Evolutionary conservation across 495 filamentous ascomycete genomes (phyloP), one percentile per base, ranked within the genome.

Genomic region (Annulohypoxylon stygium): DNA sequence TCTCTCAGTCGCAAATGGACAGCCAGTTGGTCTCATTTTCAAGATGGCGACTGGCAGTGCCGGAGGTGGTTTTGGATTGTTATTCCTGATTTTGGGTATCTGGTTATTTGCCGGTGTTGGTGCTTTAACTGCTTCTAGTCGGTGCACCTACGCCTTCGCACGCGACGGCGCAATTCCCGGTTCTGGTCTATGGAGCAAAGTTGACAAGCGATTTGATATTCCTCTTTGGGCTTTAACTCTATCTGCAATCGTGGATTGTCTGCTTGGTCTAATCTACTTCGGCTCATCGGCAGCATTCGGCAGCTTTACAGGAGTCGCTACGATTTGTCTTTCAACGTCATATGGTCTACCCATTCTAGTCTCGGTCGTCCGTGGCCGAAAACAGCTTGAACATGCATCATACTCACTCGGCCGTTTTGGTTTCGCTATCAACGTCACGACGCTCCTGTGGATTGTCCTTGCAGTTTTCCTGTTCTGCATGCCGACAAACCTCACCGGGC

Each of bases 41-140:
- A 87, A 86, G 60, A 84, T 76, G 0, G 88, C 87, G 23, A 89
- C 88, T n/a, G 88, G 88, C 9, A 86, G 84, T 30, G 80, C 86
- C 16, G 84, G 77, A 14, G 92, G 92, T 20, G 92, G 91, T 2
- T 91, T 95, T 48, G 92, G 87, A 3, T 83, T 95, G 2, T 85
- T 93, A 9, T 90, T 93, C 76, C 82, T 94, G 4, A 87, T 94
- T 65, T 85, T 94, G 25, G 88, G 91, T 4, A 90, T 94, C 58
- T 81, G 86, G 45, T 83, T 90, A 71, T 90, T 90, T 69, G 87
- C 87, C 11, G 88, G 88, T 59, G 82, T 88, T 48, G 88, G 88
- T 41, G 84, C 86, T 25, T 79, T 88, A n/a, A 88, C 86, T 0
- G 88, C 88, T 14, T 85, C 88, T 14, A 85, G 83, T 43, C 83